Evolutionary conservation across 768 basidiomycete genomes (phyloP), one percentile per base, ranked within the genome.

Genomic region (Candolleomyces eurysporus): DNA sequence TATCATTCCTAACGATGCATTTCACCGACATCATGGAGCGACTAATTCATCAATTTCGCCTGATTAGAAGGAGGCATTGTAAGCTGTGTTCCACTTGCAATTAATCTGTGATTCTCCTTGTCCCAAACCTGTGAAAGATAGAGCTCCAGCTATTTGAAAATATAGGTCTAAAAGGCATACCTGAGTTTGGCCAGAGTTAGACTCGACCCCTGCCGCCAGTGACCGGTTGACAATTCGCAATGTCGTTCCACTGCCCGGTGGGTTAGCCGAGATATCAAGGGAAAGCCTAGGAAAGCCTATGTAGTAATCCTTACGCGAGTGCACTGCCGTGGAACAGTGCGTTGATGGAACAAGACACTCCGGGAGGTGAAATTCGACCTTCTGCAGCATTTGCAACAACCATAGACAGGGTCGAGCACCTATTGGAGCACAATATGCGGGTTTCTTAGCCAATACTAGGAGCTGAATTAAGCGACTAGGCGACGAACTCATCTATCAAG

Each of bases 281-380:
- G 26, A 26, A 26, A n/a, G n/a, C n/a, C n/a, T n/a, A n/a, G n/a
- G n/a, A n/a, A 26, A 26, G 26, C 26, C 26, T 26, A n/a, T n/a
- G n/a, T n/a, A 26, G 26, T 26, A 26, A 26, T 26, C 4, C 78
- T 49, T 64, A 76, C 84, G 72, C 57, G 19, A 67, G 60, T 0
- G 78, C 81, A 1, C 76, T 72, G 4, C 76, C 70, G 64, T 84
- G 81, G 62, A 78, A 84, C n/a, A 77, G 63, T 2, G 73, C 69
- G 57, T 83, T 77, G 64, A 84, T 79, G 2, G 67, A 74, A 57
- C 79, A 79, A 1, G 82, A 82, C 26, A 83, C 79, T 8, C 78
- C 78, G 0, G 72, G 59, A 10, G 65, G 62, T 6, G 68, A 68
- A 13, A 19, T 11, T 3, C 70, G 71, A 8, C 76, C 74, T 17